Evolutionary conservation across 345 rosid genomes (phyloP).

Genomic region (Hevea brasiliensis): DNA sequence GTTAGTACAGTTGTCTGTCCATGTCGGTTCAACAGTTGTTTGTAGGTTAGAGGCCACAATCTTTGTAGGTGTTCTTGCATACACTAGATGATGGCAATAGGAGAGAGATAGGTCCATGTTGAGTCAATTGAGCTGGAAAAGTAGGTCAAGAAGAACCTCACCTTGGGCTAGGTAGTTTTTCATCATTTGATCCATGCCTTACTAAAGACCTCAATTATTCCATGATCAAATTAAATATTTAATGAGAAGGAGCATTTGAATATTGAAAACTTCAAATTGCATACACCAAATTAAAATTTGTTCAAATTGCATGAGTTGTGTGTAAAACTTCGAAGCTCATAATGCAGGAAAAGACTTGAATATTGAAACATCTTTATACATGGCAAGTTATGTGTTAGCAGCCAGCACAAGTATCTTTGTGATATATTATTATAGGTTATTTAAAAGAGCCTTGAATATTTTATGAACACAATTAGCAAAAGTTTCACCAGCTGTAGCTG

Average conservation of each 20-base stretch:
- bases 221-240: neutral
- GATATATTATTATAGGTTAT: neutral
- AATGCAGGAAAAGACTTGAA: too few species aligned
- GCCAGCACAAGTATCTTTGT: too few species aligned
- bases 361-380: too few species aligned
- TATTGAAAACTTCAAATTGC: too few species aligned
- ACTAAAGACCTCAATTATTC: slow-evolving; percentile 24
- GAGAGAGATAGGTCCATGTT: slow-evolving; percentile 1
- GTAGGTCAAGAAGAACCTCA: slow-evolving; percentile 6
- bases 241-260: too few species aligned
- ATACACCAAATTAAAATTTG: too few species aligned
- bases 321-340: too few species aligned
- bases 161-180: neutral
- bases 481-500: neutral
- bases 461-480: neutral
- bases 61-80: neutral
- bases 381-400: too few species aligned
- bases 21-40: slow-evolving; percentile 17
- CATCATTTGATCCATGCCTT: slow-evolving; percentile 28
- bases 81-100: neutral
- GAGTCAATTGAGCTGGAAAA: slow-evolving; percentile 34
- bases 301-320: too few species aligned
- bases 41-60: slow-evolving; percentile 21
- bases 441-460: neutral
- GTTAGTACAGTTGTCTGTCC: slow-evolving; percentile 1